Evolutionary conservation across 495 filamentous ascomycete genomes (phyloP).

Genomic region (Halenospora varia): DNA sequence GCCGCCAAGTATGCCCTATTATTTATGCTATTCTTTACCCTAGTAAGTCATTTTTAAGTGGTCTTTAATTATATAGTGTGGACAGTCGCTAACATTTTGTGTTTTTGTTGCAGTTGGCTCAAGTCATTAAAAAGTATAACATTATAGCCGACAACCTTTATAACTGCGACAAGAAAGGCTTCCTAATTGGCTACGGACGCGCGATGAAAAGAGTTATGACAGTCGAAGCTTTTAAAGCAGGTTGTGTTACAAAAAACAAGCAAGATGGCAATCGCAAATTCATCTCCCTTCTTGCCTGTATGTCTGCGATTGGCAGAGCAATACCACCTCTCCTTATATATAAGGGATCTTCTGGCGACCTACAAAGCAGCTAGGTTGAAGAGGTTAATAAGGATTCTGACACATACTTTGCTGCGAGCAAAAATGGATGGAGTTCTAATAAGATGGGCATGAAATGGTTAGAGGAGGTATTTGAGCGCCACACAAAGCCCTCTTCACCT

Average conservation of each 20-base stretch:
- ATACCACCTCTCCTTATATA: slow-evolving; percentile 11
- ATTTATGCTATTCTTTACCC: slow-evolving; percentile 2
- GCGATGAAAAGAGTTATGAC: slow-evolving; percentile 27
- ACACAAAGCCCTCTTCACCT: slow-evolving; percentile 8
- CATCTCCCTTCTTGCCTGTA: slow-evolving; percentile 3
- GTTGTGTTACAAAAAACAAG: slow-evolving; percentile 1
- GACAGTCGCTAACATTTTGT: not conserved
- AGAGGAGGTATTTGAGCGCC: not conserved
- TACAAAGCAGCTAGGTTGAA: not conserved
- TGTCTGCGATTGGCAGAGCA: slow-evolving; percentile 1
- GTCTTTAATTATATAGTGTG: not conserved
- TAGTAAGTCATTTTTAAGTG: not conserved
- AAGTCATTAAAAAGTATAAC: slow-evolving; percentile 6
- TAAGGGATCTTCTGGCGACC: not conserved
- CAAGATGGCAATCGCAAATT: slow-evolving; percentile 6
- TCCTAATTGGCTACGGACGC: slow-evolving; percentile 10
- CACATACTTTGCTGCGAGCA: not conserved
- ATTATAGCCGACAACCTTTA: slow-evolving; percentile 10
- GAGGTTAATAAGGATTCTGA: not conserved
- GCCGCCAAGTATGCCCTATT: not conserved
- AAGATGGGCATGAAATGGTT: not conserved
- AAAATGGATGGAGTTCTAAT: slow-evolving; percentile 1
- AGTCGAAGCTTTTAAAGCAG: not conserved
- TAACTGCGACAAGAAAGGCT: slow-evolving; percentile 10
- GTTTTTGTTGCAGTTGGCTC: not conserved